A percentile compares a stretch with the other conserved stretches of the same genome.
phyloP scores from a whole-genome alignment of 1,284 basidiomycete genomes.

The Sporisorium scitamineum region DNA sequence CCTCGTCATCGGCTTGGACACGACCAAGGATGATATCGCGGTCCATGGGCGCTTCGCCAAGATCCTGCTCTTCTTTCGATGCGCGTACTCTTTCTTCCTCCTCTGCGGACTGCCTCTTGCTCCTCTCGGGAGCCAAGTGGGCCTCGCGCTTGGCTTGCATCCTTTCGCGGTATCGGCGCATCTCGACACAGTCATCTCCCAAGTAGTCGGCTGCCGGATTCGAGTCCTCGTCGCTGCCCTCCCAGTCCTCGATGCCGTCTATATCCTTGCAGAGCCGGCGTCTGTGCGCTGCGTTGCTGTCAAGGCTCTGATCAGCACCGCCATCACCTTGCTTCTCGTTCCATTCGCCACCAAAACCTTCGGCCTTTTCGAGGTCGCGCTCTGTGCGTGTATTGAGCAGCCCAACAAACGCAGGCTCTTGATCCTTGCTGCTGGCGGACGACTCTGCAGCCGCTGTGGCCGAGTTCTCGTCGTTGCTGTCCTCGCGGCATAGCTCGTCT shows the following conservation, averaged over 20 bases:
- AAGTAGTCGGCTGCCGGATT: constrained; percentile 63
- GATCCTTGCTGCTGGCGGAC: constrained; percentile 23
- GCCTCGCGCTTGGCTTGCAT: constrained; percentile 32
- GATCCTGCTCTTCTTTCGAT: constrained; percentile 44
- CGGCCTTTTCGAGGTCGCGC: constrained; percentile 56
- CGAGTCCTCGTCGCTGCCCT: constrained; percentile 49
- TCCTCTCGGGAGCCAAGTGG: constrained; percentile 10
- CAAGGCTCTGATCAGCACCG: constrained; percentile 14
- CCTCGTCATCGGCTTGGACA: constrained; percentile 41
- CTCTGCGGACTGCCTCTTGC: constrained; percentile 24
- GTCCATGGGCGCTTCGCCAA: constrained; percentile 58
- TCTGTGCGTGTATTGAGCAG: constrained; percentile 55
- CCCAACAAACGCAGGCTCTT: constrained; percentile 29
- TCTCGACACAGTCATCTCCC: constrained; percentile 64
- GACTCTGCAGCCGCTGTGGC: constrained; percentile 32
- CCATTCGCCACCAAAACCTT: constrained; percentile 22
- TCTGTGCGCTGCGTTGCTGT: constrained; percentile 12
- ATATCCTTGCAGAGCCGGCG: constrained; percentile 29
- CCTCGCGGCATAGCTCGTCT: constrained; percentile 50
- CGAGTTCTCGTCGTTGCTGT: constrained; percentile 32
- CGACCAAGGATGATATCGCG: constrained; percentile 48
- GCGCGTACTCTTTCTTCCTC: constrained; percentile 20
- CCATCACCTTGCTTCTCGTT: constrained; percentile 25
- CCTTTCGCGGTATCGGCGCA: constrained; percentile 50
- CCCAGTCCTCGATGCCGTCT: constrained; percentile 59